A percentile compares a stretch with the other conserved stretches of the same genome.
Evolutionary conservation across 2,329 filamentous ascomycete genomes (phyloP).

Genomic region (Penicillium sp.): DNA sequence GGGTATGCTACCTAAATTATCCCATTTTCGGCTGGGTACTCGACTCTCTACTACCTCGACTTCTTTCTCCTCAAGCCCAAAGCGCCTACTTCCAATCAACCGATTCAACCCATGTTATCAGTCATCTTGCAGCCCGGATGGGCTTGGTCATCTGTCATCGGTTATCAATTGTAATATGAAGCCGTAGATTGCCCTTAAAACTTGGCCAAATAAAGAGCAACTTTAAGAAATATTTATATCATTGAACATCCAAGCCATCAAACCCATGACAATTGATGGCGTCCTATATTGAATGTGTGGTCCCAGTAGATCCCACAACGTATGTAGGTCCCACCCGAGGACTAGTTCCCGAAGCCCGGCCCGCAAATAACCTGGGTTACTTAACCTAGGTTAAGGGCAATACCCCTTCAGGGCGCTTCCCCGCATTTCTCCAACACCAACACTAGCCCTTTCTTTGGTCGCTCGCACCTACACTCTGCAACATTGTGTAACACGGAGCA

Average conservation of each 20-base stretch:
- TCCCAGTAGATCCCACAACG: neutral
- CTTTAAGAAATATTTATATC: neutral
- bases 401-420: conserved; percentile 1
- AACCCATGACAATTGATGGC: neutral
- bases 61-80: neutral
- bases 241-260: neutral
- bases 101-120: neutral
- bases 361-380: conserved; percentile 19
- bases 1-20: neutral
- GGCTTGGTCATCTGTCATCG: neutral
- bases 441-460: neutral
- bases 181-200: neutral
- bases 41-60: neutral
- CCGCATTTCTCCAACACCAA: conserved; percentile 20
- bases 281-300: neutral
- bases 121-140: neutral
- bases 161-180: neutral
- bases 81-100: neutral
- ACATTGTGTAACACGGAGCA: neutral
- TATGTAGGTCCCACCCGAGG: neutral
- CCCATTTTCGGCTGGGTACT: neutral
- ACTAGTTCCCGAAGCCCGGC: conserved; percentile 10
- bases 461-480: neutral
- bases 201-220: neutral
- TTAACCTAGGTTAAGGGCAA: conserved; percentile 15